Conservation (phyloP, 345 rosid species). For the Aegle marmelos region DNA sequence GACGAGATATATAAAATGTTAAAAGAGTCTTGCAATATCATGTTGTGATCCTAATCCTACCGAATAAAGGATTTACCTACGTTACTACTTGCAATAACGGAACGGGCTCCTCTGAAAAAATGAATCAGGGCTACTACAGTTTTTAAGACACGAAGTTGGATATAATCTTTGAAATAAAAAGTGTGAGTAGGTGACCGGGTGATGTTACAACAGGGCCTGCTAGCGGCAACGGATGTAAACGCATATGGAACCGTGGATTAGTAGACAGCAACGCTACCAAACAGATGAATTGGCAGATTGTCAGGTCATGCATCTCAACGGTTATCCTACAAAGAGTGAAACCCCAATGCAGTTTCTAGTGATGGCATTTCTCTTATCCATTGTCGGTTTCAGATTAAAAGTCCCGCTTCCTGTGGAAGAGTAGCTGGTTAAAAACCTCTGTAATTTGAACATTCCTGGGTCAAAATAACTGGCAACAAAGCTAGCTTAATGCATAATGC, state of each 20-base stretch:
- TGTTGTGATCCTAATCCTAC: neutral
- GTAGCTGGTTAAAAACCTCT: neutral
- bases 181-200: slow-evolving; percentile 17
- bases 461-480: too few relatives aligned
- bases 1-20: neutral
- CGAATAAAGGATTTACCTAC: too few relatives aligned
- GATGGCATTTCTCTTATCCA: too few relatives aligned
- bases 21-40: neutral
- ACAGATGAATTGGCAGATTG: slow-evolving; percentile 25
- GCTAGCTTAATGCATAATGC: too few relatives aligned
- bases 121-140: neutral
- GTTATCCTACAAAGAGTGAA: slow-evolving; percentile 13
- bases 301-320: slow-evolving; percentile 17
- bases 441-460: too few relatives aligned
- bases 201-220: slow-evolving; percentile 30
- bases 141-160: neutral
- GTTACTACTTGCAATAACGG: too few relatives aligned
- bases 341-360: neutral
- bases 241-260: slow-evolving; percentile 33
- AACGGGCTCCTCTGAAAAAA: neutral
- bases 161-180: neutral
- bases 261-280: slow-evolving; percentile 19
- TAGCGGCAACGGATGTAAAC: slow-evolving; percentile 26
- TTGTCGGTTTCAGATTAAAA: neutral
- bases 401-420: neutral